Evolutionary conservation across 2,329 filamentous ascomycete species (phyloP).

Genomic region (Paraphoma chrysanthemicola): DNA sequence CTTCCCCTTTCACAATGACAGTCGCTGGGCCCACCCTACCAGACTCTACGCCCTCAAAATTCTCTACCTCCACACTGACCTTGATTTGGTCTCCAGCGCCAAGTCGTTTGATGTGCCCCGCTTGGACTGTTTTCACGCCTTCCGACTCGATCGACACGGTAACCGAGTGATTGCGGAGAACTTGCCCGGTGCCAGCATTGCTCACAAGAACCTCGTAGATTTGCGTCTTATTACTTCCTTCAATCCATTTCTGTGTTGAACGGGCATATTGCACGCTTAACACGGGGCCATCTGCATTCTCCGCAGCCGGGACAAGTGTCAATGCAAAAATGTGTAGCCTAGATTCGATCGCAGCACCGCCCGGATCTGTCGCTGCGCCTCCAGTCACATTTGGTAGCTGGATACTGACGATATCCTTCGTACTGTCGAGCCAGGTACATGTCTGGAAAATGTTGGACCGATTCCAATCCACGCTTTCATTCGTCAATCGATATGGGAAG

Average conservation of each 20-base stretch:
- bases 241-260: conserved; percentile 11
- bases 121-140: conserved; percentile 10
- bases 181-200: conserved; percentile 8
- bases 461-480: not conserved
- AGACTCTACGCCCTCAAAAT: not conserved
- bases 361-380: not conserved
- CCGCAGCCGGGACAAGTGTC: not conserved
- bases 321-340: not conserved
- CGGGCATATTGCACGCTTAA: not conserved
- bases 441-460: not conserved
- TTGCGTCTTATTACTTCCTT: conserved; percentile 14
- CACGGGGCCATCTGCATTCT: not conserved
- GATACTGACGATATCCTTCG: not conserved
- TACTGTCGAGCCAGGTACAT: not conserved
- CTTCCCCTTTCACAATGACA: conserved; percentile 6
- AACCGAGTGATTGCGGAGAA: conserved; percentile 4
- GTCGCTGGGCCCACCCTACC: not conserved
- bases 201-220: conserved; percentile 16
- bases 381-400: not conserved
- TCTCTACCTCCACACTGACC: not conserved
- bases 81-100: conserved; percentile 18
- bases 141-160: conserved; percentile 4
- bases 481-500: not conserved
- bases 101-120: conserved; percentile 20
- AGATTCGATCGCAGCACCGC: not conserved